Base-by-base conservation (phyloP, 805 yeast species). In the Hanseniaspora mollemarum region DNA sequence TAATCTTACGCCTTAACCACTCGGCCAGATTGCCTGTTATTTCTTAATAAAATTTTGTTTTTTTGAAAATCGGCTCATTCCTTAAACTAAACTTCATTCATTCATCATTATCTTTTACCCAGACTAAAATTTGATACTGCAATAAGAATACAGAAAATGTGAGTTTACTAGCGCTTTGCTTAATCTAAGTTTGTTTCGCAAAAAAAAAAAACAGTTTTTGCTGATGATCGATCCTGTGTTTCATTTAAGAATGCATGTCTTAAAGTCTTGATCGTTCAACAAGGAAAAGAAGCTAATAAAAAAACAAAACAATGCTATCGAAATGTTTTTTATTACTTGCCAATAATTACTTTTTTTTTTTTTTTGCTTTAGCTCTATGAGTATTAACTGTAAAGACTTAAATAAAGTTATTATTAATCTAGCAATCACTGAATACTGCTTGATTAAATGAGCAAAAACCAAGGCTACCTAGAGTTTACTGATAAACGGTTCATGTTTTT, bases 1-100 rank as follows among this genome's bases (percentile, higher is more conserved):
- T 70, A 71, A 72, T 74, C 78, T 73, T 73, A 73, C 78, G 76
- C 79, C 78, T 74, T 74, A 73, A 46, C 50, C 50, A 46, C 50
- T 46, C 50, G 50, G 50, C 50, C 50, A 46, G 50, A 46, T 46
- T 46, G 73, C 78, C 78, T 70, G 43, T 46, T 46, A 42, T 46
- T 46, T 46, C 31, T 38, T 15, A 10, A 8, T 8, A 8, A 28
- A 28, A 28, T 28, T 28, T 13, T 10, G n/a, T 6, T 6, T 21
- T n/a, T 36, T 21, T 18, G 19, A 36, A 18, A 36, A 7, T 18
- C 39, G 15, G n/a, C 7, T 16, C n/a, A 15, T 33, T 33, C 16
- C 12, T 12, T n/a, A 35, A 10, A 10, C 7, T 12, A 15, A 35
- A 35, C 7, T 8, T 35, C 16, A 15, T 10, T 35, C 9, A n/a